These are phyloP conservation scores for Arabidopsis arenosa DNA, from an alignment of 345 rosid genomes.

Conservation along the genomic window DNA sequence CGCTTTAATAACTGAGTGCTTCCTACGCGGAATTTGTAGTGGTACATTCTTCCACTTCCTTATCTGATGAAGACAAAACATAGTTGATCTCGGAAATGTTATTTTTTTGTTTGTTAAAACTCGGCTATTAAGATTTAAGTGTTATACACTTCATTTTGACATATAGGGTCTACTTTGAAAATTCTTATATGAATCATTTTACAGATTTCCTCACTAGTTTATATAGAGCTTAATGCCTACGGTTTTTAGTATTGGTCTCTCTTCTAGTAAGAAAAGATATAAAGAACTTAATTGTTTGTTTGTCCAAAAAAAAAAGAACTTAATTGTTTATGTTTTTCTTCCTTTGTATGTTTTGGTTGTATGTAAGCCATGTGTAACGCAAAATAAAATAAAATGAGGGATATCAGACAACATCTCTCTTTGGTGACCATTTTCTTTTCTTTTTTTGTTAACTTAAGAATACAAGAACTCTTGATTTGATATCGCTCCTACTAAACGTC, in stretches of 20 bases:
- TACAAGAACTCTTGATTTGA: slow-evolving; percentile 33
- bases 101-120: neutral
- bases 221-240: too few species aligned
- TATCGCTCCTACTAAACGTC: slow-evolving; percentile 26
- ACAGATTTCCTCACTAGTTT: neutral
- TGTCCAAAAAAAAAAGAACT: neutral
- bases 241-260: too few species aligned
- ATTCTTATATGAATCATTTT: neutral
- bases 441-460: slow-evolving; percentile 1
- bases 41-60: slow-evolving; percentile 42
- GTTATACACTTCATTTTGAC: neutral
- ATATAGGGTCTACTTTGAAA: neutral
- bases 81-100: neutral
- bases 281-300: neutral
- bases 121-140: neutral
- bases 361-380: neutral
- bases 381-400: neutral
- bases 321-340: neutral
- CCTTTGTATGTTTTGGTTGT: neutral
- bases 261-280: too few species aligned
- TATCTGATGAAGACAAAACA: slow-evolving; percentile 34
- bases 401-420: slow-evolving; percentile 18
- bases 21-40: slow-evolving; percentile 37
- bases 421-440: neutral
- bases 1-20: slow-evolving; percentile 34